These are phyloP conservation scores for Penicillium robsamsonii DNA, from an alignment of 495 filamentous ascomycete genomes.

Conservation along the genomic window DNA sequence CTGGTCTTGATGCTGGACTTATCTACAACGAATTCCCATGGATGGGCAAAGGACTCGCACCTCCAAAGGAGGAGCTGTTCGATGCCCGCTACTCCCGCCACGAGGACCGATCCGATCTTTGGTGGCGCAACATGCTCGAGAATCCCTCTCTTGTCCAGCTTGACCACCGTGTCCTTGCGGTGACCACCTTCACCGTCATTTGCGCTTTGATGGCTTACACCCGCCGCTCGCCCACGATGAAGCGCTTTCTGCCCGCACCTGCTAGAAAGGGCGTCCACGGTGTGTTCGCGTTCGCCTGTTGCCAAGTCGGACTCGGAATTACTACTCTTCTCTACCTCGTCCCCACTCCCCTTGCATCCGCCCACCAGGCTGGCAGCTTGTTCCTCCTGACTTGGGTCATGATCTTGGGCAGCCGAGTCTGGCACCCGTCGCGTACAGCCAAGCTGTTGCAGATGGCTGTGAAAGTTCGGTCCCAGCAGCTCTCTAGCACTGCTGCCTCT, in stretches of 20 bases:
- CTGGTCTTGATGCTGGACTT: conserved; percentile 89
- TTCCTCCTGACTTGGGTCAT: conserved; percentile 80
- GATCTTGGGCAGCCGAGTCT: conserved; percentile 65
- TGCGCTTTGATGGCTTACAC: conserved; percentile 75
- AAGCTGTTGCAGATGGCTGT: conserved; percentile 47
- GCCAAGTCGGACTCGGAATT: conserved; percentile 86
- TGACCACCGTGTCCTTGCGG: conserved; percentile 90
- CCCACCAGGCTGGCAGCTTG: conserved; percentile 89
- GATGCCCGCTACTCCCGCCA: conserved; percentile 80
- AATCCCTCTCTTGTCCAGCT: conserved; percentile 94
- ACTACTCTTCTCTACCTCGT: conserved; percentile 90
- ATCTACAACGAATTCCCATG: conserved; percentile 98
- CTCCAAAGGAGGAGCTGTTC: conserved; percentile 79
- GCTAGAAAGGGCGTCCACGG: conserved; percentile 72
- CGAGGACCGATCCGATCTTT: conserved; percentile 72
- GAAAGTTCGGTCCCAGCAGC: conserved; percentile 36
- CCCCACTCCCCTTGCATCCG: conserved; percentile 80
- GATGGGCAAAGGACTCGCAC: conserved; percentile 82
- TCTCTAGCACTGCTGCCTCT: conserved; percentile 27
- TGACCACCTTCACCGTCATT: conserved; percentile 80
- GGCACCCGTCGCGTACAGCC: conserved; percentile 51
- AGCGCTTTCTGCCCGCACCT: conserved; percentile 59
- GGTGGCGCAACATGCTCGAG: conserved; percentile 96
- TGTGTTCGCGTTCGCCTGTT: conserved; percentile 73
- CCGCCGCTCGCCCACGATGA: conserved; percentile 59